A percentile compares a stretch with the other conserved stretches of the same genome.
These are phyloP conservation scores for Fusarium veterinarium DNA, from an alignment of 2,329 filamentous ascomycete genomes.

Conservation along the genomic window DNA sequence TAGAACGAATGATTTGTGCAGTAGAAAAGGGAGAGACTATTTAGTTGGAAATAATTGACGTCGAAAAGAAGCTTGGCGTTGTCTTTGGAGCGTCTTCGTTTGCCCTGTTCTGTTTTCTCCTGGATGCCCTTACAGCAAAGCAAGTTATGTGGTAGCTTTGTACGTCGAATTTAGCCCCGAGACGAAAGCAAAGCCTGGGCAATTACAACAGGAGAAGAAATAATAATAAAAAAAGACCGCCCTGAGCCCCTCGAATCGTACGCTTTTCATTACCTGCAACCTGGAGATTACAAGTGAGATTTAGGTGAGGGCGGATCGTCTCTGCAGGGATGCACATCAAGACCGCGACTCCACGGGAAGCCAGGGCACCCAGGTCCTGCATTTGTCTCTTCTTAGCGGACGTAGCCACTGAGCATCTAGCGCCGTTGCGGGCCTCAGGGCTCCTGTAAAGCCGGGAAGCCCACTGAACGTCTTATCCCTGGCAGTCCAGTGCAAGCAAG, in stretches of 20 bases:
- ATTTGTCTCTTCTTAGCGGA: slow-evolving; percentile 43
- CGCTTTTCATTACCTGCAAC: slow-evolving; percentile 25
- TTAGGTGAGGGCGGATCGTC: slow-evolving; percentile 49
- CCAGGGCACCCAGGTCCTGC: slow-evolving; percentile 38
- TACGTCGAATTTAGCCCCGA: slow-evolving; percentile 11
- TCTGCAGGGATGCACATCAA: slow-evolving; percentile 49
- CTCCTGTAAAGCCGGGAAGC: slow-evolving; percentile 34
- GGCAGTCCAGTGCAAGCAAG: slow-evolving; percentile 12
- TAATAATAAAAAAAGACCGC: slow-evolving; percentile 3
- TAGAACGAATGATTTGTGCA: slow-evolving; percentile 15
- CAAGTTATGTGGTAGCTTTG: background rate
- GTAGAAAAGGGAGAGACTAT: slow-evolving; percentile 1
- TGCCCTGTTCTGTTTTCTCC: slow-evolving; percentile 15
- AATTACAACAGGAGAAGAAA: slow-evolving; percentile 16
- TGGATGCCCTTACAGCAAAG: slow-evolving; percentile 28
- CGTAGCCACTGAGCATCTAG: slow-evolving; percentile 44
- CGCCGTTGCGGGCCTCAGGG: slow-evolving; percentile 42
- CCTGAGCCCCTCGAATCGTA: slow-evolving; percentile 17
- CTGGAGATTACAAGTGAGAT: slow-evolving; percentile 49
- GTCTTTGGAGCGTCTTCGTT: slow-evolving; percentile 13
- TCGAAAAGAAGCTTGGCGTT: slow-evolving; percentile 19
- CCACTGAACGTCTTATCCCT: slow-evolving; percentile 19
- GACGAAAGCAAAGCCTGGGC: slow-evolving; percentile 8
- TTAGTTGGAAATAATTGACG: background rate
- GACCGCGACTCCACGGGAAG: slow-evolving; percentile 29